Percentiles rank a stretch among this genome's conserved stretches.
These are phyloP conservation scores for Globisporangium rhizosaccharum DNA, from an alignment of 352 stramenopile genomes.

Conservation along the genomic window DNA sequence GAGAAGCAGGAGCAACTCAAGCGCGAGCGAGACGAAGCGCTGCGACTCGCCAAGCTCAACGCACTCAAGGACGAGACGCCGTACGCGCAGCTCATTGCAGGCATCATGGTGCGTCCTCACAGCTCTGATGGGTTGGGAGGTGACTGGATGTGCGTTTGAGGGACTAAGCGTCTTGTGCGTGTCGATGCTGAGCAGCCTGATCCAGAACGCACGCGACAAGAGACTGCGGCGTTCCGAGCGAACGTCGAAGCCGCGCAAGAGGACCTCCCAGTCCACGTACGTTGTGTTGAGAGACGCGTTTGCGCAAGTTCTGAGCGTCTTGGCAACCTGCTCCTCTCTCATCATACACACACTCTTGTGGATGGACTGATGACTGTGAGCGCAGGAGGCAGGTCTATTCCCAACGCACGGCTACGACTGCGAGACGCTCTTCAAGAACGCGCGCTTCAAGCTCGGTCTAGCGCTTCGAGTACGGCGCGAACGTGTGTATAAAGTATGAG, in stretches of 20 bases:
- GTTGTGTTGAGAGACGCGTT: too few species aligned
- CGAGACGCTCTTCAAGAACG: slow-evolving; percentile 75
- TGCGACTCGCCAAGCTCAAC: slow-evolving; percentile 41
- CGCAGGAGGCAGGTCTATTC: slow-evolving; percentile 64
- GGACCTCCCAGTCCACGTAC: slow-evolving; percentile 41
- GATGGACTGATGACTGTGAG: background rate
- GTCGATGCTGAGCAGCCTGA: slow-evolving; percentile 28
- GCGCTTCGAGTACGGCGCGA: slow-evolving; percentile 40
- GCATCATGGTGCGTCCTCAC: slow-evolving; percentile 36
- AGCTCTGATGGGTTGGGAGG: background rate
- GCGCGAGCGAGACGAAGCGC: slow-evolving; percentile 21
- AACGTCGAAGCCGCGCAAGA: slow-evolving; percentile 65
- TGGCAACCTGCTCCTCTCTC: background rate
- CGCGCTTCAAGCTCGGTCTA: slow-evolving; percentile 73
- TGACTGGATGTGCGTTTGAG: too few species aligned
- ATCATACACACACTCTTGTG: background rate
- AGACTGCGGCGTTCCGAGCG: slow-evolving; percentile 59
- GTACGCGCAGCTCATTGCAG: slow-evolving; percentile 57
- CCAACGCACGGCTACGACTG: slow-evolving; percentile 70
- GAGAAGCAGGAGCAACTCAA: slow-evolving; percentile 28
- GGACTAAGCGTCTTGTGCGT: too few species aligned
- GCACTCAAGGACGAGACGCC: slow-evolving; percentile 60
- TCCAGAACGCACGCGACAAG: slow-evolving; percentile 55
- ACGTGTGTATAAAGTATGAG: background rate
- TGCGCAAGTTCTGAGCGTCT: too few species aligned